Conservation (phyloP, 1,284 basidiomycete species). For the Volvariella surrecta region DNA sequence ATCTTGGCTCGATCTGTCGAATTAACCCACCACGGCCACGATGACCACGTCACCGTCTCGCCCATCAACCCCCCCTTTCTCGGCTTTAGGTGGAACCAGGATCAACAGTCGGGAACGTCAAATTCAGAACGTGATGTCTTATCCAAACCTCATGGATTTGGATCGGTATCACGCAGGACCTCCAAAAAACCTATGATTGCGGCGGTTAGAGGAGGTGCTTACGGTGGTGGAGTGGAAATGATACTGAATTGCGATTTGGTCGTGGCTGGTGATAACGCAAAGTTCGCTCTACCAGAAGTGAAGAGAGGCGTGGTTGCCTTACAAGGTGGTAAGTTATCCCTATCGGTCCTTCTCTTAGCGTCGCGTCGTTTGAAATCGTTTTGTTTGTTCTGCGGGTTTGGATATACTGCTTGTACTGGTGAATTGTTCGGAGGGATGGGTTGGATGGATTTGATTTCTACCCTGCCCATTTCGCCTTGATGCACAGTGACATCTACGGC, state of each 20-base stretch:
- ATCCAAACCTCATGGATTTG: conserved; percentile 59
- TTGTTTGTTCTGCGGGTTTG: no score
- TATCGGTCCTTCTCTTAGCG: conserved; percentile 16
- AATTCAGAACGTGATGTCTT: conserved; percentile 35
- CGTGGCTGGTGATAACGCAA: conserved; percentile 62
- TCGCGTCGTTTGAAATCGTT: not conserved
- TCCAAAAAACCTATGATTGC: conserved; percentile 76
- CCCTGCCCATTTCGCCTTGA: no score
- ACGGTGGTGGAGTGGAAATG: conserved; percentile 78
- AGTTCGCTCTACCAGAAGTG: conserved; percentile 77
- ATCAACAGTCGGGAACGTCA: conserved; percentile 28
- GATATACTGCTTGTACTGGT: no score
- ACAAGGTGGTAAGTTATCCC: conserved; percentile 53
- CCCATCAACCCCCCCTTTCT: not conserved
- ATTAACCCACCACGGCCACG: no score
- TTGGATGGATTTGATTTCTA: no score
- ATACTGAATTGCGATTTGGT: conserved; percentile 80
- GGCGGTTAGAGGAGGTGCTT: conserved; percentile 73
- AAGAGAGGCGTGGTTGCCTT: conserved; percentile 71
- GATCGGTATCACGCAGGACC: conserved; percentile 61
- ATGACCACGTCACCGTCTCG: no score
- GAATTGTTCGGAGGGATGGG: not conserved
- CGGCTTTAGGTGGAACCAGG: conserved; percentile 40
- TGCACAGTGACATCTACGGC: no score
- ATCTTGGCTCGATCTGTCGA: not conserved